Percentiles rank a stretch among this genome's conserved stretches.
Conservation (phyloP, 164 flowering plant genomes). For the Echeveria elegans region DNA sequence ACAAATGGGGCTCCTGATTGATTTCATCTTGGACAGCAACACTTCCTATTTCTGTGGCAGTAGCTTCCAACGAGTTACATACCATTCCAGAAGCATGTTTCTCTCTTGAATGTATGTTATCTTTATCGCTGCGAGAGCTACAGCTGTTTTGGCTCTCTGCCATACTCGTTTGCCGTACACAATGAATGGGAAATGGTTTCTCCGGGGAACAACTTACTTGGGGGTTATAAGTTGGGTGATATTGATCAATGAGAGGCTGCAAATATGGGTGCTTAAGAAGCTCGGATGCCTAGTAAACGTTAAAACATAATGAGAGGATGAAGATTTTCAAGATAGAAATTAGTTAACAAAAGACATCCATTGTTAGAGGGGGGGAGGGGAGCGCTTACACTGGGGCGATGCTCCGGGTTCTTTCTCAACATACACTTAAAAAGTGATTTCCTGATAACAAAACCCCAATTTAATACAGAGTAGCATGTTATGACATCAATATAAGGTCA, state of each 20-base stretch:
- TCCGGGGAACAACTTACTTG: constrained; percentile 34
- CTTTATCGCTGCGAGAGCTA: constrained; percentile 76
- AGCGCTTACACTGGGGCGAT: constrained; percentile 77
- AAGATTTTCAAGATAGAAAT: neutral
- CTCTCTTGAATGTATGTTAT: constrained; percentile 57
- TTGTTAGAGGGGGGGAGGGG: too few relatives aligned
- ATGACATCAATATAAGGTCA: neutral
- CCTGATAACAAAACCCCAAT: constrained; percentile 29
- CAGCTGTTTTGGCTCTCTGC: constrained; percentile 79
- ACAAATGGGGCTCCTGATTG: constrained; percentile 25
- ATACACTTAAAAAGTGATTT: constrained; percentile 88
- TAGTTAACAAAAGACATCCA: neutral
- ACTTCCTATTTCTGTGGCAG: constrained; percentile 36
- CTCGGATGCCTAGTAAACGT: constrained; percentile 69
- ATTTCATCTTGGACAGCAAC: constrained; percentile 41
- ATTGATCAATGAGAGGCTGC: constrained; percentile 78
- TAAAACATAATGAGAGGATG: constrained; percentile 17
- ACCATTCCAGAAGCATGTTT: constrained; percentile 25
- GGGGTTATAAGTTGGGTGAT: constrained; percentile 34
- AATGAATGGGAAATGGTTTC: constrained; percentile 34
- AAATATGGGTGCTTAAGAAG: constrained; percentile 80
- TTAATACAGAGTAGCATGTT: neutral
- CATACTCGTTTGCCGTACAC: constrained; percentile 41
- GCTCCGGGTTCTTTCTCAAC: constrained; percentile 98
- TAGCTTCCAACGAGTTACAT: constrained; percentile 29